These are phyloP conservation scores for Adenanthera pavonina DNA, from an alignment of 306 rosid species.

Conservation along the genomic window DNA sequence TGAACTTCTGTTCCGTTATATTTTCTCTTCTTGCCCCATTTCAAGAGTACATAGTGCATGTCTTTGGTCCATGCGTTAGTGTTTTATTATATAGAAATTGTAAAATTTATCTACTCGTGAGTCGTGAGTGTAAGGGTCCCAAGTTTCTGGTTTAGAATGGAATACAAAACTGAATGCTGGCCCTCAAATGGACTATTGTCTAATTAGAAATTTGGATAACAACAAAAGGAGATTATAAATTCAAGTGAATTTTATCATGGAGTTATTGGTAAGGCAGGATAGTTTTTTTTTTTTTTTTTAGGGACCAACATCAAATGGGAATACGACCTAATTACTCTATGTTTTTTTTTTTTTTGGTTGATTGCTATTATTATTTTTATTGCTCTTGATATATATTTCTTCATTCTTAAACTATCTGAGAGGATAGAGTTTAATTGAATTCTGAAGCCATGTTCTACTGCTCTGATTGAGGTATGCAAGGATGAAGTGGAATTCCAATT, in stretches of 20 bases:
- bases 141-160: slow-evolving; percentile 28
- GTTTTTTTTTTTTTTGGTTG: background rate
- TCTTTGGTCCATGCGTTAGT: slow-evolving; percentile 29
- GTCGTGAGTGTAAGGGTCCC: background rate
- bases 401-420: background rate
- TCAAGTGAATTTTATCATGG: background rate
- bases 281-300: background rate
- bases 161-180: slow-evolving; percentile 16
- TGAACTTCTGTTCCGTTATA: slow-evolving; percentile 25
- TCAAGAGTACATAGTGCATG: background rate
- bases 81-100: background rate
- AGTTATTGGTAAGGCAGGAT: background rate
- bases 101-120: background rate
- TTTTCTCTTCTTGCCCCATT: slow-evolving; percentile 7
- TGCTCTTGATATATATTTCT: too few species aligned
- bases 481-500: background rate
- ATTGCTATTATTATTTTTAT: background rate
- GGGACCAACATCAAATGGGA: too few species aligned
- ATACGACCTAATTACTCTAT: too few species aligned
- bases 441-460: background rate
- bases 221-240: background rate
- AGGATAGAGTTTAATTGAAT: background rate
- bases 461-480: background rate
- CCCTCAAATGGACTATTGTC: background rate
- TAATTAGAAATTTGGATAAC: background rate